Evolutionary conservation across 2,329 filamentous ascomycete genomes (phyloP), one percentile per base, ranked within the genome.

Genomic region (Bipolaris victoriae): DNA sequence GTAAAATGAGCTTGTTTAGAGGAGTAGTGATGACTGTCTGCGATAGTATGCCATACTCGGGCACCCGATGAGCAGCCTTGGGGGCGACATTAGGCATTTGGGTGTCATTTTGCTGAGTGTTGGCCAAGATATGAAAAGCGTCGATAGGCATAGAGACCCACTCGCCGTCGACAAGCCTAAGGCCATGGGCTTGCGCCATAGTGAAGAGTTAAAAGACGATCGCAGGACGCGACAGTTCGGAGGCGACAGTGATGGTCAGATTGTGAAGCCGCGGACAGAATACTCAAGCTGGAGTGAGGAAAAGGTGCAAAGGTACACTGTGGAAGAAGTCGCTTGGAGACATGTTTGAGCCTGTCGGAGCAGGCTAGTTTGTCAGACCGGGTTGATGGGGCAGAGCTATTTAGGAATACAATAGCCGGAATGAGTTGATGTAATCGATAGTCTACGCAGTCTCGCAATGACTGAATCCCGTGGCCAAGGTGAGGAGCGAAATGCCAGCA

Each of bases 11-110:
- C 70, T 89, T 88, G 54, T 89, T 84, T 35, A 90, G 80, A 1
- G 93, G 90, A 61, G 90, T 96, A 51, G 88, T 84, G 49, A 94
- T 81, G 29, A 96, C 74, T 0, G 93, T 97, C 69, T 85, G 88
- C 0, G 91, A 91, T 44, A 98, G 81, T 31, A 98, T 71, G 3
- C 92, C 95, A 58, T 88, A 84, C 18, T 76, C 78, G 5, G 89
- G 86, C 11, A 62, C 29, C 80, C 77, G 49, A 69, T 77, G 71
- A 31, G 67, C 74, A 18, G 68, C 72, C 31, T 71, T 66, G 5
- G 69, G 52, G 35, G 64, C 52, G 11, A 66, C 58, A 45, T 72
- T 66, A n/a, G 53, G 60, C 63, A 65, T 67, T 13, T 66, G 63
- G n/a, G 58, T 60, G 45, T 73, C 68, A 54, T 65, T 41, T 50